Percentiles rank a stretch among this genome's conserved stretches.
These are phyloP conservation scores for Purpureocillium lavendulum DNA, from an alignment of 2,329 filamentous ascomycete species.

Conservation along the genomic window DNA sequence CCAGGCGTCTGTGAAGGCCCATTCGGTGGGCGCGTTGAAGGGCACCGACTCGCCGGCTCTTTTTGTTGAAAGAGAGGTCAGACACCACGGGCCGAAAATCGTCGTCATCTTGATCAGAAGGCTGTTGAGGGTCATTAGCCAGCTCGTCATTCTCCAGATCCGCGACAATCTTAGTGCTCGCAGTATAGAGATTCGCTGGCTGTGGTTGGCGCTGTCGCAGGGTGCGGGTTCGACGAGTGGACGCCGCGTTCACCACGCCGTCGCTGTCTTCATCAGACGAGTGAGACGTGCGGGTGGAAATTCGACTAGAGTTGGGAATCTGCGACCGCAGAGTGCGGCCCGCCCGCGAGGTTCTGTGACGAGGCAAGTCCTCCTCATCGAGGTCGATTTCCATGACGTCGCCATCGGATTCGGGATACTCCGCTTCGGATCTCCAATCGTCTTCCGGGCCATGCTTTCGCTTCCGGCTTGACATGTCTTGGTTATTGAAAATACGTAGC, in stretches of 20 bases:
- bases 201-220: constrained; percentile 16
- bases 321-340: constrained; percentile 16
- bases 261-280: constrained; percentile 8
- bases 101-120: constrained; percentile 23
- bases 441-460: constrained; percentile 20
- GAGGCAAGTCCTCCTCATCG: constrained; percentile 13
- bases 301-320: constrained; percentile 10
- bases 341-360: neutral
- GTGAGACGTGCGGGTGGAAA: neutral
- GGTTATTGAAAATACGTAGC: constrained; percentile 13
- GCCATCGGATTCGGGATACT: constrained; percentile 14
- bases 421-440: constrained; percentile 18
- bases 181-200: constrained; percentile 15
- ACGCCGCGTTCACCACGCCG: constrained; percentile 7
- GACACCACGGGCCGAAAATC: constrained; percentile 28
- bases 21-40: constrained; percentile 13
- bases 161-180: constrained; percentile 13
- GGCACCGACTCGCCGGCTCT: constrained; percentile 11
- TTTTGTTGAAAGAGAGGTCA: constrained; percentile 21
- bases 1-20: constrained; percentile 2
- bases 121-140: constrained; percentile 15
- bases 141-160: constrained; percentile 24
- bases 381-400: constrained; percentile 19
- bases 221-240: constrained; percentile 6
- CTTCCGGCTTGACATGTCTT: constrained; percentile 15